Percentiles rank a stretch among this genome's conserved stretches.
Conservation (phyloP, 2,329 filamentous ascomycete species). For the Epicoccum sorghinum region DNA sequence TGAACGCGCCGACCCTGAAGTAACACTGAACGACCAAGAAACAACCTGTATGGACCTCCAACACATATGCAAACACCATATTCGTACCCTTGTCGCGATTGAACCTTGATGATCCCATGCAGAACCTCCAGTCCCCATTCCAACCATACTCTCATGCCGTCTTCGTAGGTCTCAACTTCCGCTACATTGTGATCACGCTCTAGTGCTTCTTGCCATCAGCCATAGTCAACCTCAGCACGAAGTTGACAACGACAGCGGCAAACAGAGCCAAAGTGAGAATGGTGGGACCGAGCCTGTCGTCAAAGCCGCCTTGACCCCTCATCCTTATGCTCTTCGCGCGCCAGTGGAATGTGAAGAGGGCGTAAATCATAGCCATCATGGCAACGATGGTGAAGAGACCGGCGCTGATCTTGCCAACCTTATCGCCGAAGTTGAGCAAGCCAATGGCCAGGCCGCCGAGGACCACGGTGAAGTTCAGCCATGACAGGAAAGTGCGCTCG, state of each 20-base stretch:
- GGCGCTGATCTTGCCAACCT: constrained; percentile 89
- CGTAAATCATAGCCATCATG: constrained; percentile 95
- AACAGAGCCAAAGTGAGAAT: constrained; percentile 85
- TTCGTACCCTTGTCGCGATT: neutral
- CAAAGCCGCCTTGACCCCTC: constrained; percentile 92
- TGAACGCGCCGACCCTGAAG: neutral
- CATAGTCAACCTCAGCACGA: constrained; percentile 66
- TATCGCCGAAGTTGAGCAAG: constrained; percentile 97
- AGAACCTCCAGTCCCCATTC: neutral
- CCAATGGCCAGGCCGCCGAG: constrained; percentile 95
- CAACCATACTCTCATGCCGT: neutral
- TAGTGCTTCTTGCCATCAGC: constrained; percentile 21
- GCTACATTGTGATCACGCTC: neutral
- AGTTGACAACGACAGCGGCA: constrained; percentile 93
- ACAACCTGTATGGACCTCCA: neutral
- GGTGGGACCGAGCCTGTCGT: constrained; percentile 93
- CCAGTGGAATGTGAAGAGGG: constrained; percentile 96
- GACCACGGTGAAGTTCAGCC: constrained; percentile 99
- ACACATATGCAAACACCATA: neutral
- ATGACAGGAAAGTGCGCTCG: constrained; percentile 97
- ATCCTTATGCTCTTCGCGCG: constrained; percentile 89
- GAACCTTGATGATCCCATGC: neutral
- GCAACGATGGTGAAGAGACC: constrained; percentile 93
- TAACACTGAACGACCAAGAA: neutral
- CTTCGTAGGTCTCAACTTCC: neutral